These are phyloP conservation scores for Martiniozyma asiatica DNA, from an alignment of 1,139 yeast genomes.

Conservation along the genomic window DNA sequence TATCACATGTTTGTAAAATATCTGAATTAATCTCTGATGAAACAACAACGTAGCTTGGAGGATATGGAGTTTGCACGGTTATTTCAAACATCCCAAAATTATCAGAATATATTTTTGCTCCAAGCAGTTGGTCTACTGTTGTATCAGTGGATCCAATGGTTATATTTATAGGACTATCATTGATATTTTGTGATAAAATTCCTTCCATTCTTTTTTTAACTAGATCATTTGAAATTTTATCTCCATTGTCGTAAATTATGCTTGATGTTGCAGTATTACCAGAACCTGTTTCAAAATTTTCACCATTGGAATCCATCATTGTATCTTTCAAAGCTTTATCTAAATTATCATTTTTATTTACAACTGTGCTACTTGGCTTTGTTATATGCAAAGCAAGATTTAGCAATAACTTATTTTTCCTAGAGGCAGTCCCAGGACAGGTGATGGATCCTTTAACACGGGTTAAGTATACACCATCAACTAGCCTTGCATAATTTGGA, in stretches of 20 bases:
- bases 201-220: constrained; percentile 46
- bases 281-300: constrained; percentile 9
- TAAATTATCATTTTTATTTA: constrained; percentile 23
- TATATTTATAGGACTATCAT: constrained; percentile 39
- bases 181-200: constrained; percentile 47
- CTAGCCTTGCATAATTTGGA: constrained; percentile 15
- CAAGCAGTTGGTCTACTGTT: constrained; percentile 19
- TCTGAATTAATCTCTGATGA: constrained; percentile 33
- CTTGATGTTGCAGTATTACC: constrained; percentile 11
- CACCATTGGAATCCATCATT: constrained; percentile 14
- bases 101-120: constrained; percentile 35
- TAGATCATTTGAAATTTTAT: constrained; percentile 25
- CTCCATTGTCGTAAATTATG: constrained; percentile 3
- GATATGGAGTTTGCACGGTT: constrained; percentile 37
- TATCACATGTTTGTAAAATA: constrained; percentile 34
- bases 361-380: constrained; percentile 27
- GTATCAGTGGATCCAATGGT: constrained; percentile 35
- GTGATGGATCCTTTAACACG: constrained; percentile 66
- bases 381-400: constrained; percentile 64
- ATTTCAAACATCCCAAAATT: constrained; percentile 45
- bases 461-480: constrained; percentile 28
- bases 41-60: constrained; percentile 39
- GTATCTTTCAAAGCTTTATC: constrained; percentile 23
- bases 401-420: constrained; percentile 59
- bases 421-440: constrained; percentile 56